These are phyloP conservation scores for Trichoderma sp. DNA, from an alignment of 2,329 filamentous ascomycete genomes.

Conservation along the genomic window DNA sequence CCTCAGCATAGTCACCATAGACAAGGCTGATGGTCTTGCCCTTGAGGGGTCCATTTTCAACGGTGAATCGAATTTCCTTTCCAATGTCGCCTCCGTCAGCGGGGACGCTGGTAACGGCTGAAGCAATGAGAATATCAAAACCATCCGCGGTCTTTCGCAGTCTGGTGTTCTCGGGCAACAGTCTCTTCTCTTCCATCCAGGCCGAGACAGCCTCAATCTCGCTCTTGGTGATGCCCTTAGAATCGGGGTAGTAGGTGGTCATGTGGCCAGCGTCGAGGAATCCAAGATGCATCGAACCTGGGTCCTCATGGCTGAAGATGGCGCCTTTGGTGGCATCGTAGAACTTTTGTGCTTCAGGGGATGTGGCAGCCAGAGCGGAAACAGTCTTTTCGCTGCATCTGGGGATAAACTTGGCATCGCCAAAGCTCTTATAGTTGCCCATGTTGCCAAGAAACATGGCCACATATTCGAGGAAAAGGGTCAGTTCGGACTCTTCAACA, in stretches of 20 bases:
- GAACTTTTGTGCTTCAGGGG: slow-evolving; percentile 59
- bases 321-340: slow-evolving; percentile 68
- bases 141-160: slow-evolving; percentile 64
- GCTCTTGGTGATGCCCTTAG: slow-evolving; percentile 67
- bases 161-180: slow-evolving; percentile 75
- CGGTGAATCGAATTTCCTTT: slow-evolving; percentile 58
- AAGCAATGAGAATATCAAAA: slow-evolving; percentile 74
- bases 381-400: slow-evolving; percentile 64
- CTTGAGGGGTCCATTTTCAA: slow-evolving; percentile 58
- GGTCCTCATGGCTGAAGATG: slow-evolving; percentile 66
- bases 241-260: slow-evolving; percentile 80
- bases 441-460: slow-evolving; percentile 76
- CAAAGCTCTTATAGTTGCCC: slow-evolving; percentile 86
- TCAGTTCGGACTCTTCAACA: slow-evolving; percentile 62
- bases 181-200: slow-evolving; percentile 68
- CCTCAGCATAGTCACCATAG: slow-evolving; percentile 70
- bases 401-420: slow-evolving; percentile 80
- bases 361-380: slow-evolving; percentile 60
- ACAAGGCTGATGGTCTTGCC: slow-evolving; percentile 69
- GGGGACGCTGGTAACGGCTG: slow-evolving; percentile 60
- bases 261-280: slow-evolving; percentile 73
- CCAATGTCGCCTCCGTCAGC: slow-evolving; percentile 65
- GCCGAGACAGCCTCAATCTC: slow-evolving; percentile 72
- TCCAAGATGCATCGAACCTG: slow-evolving; percentile 70
- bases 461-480: slow-evolving; percentile 72